A percentile compares a stretch with the other conserved stretches of the same genome.
Evolutionary conservation across 257 asterid species (phyloP).

Genomic region (Nicotiana undulata): DNA sequence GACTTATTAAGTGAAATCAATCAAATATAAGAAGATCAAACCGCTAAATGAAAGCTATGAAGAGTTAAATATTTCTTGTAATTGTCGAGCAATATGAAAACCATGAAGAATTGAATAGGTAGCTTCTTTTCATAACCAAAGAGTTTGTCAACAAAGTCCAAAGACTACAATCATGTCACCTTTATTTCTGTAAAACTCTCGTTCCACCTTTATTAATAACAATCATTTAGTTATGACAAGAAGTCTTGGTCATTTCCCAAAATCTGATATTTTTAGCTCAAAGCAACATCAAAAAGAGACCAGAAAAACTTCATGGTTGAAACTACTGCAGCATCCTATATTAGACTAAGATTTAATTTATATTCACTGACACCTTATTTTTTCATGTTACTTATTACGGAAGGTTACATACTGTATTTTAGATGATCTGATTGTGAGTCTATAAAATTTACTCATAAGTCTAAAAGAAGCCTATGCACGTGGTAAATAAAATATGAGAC

Average conservation of each 20-base stretch:
- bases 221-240: background rate
- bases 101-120: background rate
- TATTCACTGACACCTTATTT: too few relatives aligned
- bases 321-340: background rate
- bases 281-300: background rate
- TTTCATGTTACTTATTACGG: too few relatives aligned
- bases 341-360: background rate
- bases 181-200: background rate
- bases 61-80: background rate
- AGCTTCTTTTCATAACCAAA: background rate
- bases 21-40: background rate
- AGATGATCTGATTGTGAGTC: background rate
- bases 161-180: background rate
- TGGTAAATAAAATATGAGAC: slow-evolving; percentile 2
- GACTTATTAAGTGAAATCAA: background rate
- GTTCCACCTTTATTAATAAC: background rate
- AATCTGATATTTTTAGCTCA: background rate
- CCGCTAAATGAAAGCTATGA: background rate
- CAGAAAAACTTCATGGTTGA: background rate
- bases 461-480: background rate
- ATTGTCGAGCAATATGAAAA: background rate
- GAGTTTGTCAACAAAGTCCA: background rate
- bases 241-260: background rate
- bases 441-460: background rate
- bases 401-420: background rate